A percentile compares a stretch with the other conserved stretches of the same genome.
phyloP scores from a whole-genome alignment of 768 basidiomycete genomes.

The Russula lepida region DNA sequence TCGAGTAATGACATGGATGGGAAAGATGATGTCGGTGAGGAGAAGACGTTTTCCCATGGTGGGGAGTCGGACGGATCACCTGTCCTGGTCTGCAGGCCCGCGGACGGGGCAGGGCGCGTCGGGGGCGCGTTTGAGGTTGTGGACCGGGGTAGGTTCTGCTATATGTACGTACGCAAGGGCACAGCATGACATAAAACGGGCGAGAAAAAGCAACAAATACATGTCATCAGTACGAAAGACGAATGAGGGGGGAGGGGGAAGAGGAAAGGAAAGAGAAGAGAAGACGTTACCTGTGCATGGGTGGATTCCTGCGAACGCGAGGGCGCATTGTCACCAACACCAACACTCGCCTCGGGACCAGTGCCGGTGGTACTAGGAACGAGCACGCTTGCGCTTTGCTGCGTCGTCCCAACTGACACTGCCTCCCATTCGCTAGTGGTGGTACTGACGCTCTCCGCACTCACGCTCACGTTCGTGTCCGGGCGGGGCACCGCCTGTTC shows the following conservation, averaged over 20 bases:
- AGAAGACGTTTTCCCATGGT: slow-evolving; percentile 61
- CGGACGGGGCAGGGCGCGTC: background rate
- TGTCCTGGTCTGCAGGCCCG: background rate
- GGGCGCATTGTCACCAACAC: slow-evolving; percentile 24
- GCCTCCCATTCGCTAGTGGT: slow-evolving; percentile 13
- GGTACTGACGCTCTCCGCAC: slow-evolving; percentile 24
- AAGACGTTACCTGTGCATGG: background rate
- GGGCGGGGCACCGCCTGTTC: slow-evolving; percentile 2
- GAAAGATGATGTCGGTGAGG: slow-evolving; percentile 43
- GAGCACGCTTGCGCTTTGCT: background rate
- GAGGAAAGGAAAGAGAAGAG: background rate
- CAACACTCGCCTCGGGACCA: slow-evolving; percentile 30
- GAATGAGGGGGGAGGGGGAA: background rate
- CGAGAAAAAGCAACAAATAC: background rate
- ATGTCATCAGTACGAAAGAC: background rate
- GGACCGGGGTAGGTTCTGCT: background rate
- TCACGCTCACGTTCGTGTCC: slow-evolving; percentile 20
- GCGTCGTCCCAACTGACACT: background rate
- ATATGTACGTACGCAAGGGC: background rate
- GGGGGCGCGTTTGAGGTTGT: background rate
- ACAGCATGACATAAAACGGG: no score
- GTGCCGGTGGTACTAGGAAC: slow-evolving; percentile 15
- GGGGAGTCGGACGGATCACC: slow-evolving; percentile 29
- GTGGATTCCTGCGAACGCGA: slow-evolving; percentile 15
- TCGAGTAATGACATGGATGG: slow-evolving; percentile 77